phyloP scores from a whole-genome alignment of 2,329 filamentous ascomycete genomes.

The Ascochyta clinopodiicola region DNA sequence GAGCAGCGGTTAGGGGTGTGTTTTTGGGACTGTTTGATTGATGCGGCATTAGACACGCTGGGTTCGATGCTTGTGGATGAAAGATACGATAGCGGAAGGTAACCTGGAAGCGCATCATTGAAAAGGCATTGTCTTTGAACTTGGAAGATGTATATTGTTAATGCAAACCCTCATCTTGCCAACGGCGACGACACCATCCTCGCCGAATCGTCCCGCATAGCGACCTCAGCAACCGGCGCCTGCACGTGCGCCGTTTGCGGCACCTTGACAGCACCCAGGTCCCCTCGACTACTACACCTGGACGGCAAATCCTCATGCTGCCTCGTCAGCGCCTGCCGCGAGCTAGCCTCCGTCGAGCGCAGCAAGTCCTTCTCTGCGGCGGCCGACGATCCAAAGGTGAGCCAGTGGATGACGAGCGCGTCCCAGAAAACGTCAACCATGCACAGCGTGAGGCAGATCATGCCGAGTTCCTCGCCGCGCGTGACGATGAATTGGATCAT shows the following conservation, averaged over 20 bases:
- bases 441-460: conserved; percentile 49
- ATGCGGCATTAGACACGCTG: no score
- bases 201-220: background rate
- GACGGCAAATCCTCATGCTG: conserved; percentile 5
- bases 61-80: no score
- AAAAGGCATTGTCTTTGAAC: no score
- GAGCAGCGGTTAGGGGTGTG: no score
- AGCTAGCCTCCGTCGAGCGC: conserved; percentile 6
- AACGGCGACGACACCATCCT: background rate
- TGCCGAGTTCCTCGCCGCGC: conserved; percentile 43
- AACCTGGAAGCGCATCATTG: no score
- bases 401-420: conserved; percentile 27
- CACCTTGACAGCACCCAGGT: background rate
- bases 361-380: conserved; percentile 16
- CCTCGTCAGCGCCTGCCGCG: conserved; percentile 1
- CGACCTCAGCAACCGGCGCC: background rate
- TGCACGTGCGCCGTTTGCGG: background rate
- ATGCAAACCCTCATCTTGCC: no score
- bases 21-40: no score
- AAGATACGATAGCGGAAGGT: no score
- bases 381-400: conserved; percentile 23
- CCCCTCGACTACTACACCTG: background rate
- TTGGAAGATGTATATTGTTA: no score
- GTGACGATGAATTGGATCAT: conserved; percentile 43
- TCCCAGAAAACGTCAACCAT: conserved; percentile 42